Conservation (phyloP, 2,329 filamentous ascomycete genomes). For the Cladosporium colombiae region DNA sequence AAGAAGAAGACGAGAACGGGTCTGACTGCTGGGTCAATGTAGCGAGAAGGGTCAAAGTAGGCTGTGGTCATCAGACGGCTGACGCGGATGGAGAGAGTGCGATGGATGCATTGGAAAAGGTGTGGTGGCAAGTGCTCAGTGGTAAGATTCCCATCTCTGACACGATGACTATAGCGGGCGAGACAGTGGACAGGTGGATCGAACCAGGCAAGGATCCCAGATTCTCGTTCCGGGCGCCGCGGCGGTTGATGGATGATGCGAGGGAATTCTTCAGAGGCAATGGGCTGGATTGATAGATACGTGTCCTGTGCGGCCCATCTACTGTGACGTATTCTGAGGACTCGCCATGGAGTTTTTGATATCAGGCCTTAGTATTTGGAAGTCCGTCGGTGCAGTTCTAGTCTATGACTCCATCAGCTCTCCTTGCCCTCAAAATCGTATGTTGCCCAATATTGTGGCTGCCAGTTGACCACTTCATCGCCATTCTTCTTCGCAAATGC, state of each 20-base stretch:
- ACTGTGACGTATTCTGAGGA: too few species aligned
- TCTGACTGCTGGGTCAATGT: constrained; percentile 26
- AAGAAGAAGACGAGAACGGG: constrained; percentile 26
- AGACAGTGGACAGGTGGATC: constrained; percentile 41
- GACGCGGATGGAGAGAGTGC: constrained; percentile 41
- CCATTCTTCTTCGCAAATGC: constrained; percentile 7
- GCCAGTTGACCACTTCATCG: constrained; percentile 7
- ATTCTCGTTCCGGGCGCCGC: constrained; percentile 41
- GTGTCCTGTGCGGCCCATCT: background rate
- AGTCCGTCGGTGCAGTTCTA: background rate
- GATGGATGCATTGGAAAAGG: constrained; percentile 37
- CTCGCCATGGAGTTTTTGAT: too few species aligned
- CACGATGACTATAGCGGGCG: constrained; percentile 34
- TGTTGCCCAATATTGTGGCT: constrained; percentile 3
- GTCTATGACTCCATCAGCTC: background rate
- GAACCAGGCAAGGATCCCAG: constrained; percentile 35
- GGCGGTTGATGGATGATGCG: constrained; percentile 34
- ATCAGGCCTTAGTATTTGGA: background rate
- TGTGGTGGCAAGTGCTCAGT: constrained; percentile 38
- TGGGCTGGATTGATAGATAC: background rate
- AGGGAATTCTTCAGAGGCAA: constrained; percentile 32
- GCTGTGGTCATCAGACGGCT: constrained; percentile 43
- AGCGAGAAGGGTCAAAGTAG: constrained; percentile 31
- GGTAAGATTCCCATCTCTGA: constrained; percentile 39
- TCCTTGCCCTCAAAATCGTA: constrained; percentile 13